Evolutionary conservation across 2,329 filamentous ascomycete genomes (phyloP).

Genomic region (Neurospora sp.): DNA sequence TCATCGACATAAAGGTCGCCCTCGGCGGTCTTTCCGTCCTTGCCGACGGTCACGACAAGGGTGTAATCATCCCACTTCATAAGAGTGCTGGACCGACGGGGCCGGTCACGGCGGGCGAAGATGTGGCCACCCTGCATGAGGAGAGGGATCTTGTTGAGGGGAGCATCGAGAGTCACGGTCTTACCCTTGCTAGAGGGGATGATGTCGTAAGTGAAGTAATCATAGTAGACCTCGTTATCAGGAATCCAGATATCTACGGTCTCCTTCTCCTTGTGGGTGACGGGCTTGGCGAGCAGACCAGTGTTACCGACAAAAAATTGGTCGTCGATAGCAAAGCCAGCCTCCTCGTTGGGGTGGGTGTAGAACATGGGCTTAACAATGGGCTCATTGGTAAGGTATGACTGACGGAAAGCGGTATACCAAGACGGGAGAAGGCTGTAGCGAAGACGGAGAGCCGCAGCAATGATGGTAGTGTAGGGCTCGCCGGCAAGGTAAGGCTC

Average conservation of each 20-base stretch:
- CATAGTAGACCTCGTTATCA: slow-evolving; percentile 83
- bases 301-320: slow-evolving; percentile 87
- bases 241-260: slow-evolving; percentile 77
- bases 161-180: slow-evolving; percentile 59
- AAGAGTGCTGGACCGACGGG: slow-evolving; percentile 72
- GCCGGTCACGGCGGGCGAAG: slow-evolving; percentile 79
- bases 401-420: slow-evolving; percentile 95
- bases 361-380: slow-evolving; percentile 91
- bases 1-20: slow-evolving; percentile 89
- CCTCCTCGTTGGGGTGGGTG: slow-evolving; percentile 76
- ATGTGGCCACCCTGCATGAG: slow-evolving; percentile 92
- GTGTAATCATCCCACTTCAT: slow-evolving; percentile 97
- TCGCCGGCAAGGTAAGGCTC: slow-evolving; percentile 86
- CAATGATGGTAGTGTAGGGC: slow-evolving; percentile 78
- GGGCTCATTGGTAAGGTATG: slow-evolving; percentile 71
- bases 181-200: slow-evolving; percentile 63
- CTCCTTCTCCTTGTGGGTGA: slow-evolving; percentile 66
- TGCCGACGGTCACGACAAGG: slow-evolving; percentile 64
- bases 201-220: slow-evolving; percentile 82
- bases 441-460: slow-evolving; percentile 75
- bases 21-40: slow-evolving; percentile 53
- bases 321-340: slow-evolving; percentile 81
- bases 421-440: slow-evolving; percentile 86
- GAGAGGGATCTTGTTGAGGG: slow-evolving; percentile 77
- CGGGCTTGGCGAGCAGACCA: slow-evolving; percentile 85